phyloP scores from a whole-genome alignment of 2,329 filamentous ascomycete genomes.

The Claviceps pazoutovae region DNA sequence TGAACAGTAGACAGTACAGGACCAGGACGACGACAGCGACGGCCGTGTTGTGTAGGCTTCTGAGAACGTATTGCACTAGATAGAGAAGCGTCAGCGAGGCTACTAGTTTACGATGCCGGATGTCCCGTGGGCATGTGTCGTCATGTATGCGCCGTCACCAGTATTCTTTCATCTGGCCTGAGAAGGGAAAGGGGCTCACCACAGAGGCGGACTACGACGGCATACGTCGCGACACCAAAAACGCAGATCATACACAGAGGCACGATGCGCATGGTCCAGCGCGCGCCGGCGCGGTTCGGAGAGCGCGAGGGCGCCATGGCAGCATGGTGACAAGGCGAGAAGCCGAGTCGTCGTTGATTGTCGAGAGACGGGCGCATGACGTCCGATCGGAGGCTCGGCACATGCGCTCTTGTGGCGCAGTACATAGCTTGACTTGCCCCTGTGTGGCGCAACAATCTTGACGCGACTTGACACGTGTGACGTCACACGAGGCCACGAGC shows the following conservation, averaged over 20 bases:
- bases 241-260: conserved; percentile 54
- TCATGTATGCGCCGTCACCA: neutral
- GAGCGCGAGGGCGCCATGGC: conserved; percentile 18
- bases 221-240: conserved; percentile 58
- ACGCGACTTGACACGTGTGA: too few species aligned
- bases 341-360: neutral
- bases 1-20: conserved; percentile 58
- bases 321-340: conserved; percentile 13
- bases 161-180: neutral
- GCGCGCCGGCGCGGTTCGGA: conserved; percentile 16
- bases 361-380: neutral
- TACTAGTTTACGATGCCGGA: too few species aligned
- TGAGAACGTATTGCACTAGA: conserved; percentile 55
- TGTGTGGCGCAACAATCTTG: too few species aligned
- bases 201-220: conserved; percentile 35
- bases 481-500: too few species aligned
- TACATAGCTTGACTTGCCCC: neutral
- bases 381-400: neutral
- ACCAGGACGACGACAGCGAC: conserved; percentile 56
- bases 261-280: conserved; percentile 40
- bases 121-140: neutral
- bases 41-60: conserved; percentile 29
- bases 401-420: neutral
- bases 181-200: neutral
- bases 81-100: neutral